These are phyloP conservation scores for Penicillium lagena DNA, from an alignment of 495 filamentous ascomycete species.

Conservation along the genomic window DNA sequence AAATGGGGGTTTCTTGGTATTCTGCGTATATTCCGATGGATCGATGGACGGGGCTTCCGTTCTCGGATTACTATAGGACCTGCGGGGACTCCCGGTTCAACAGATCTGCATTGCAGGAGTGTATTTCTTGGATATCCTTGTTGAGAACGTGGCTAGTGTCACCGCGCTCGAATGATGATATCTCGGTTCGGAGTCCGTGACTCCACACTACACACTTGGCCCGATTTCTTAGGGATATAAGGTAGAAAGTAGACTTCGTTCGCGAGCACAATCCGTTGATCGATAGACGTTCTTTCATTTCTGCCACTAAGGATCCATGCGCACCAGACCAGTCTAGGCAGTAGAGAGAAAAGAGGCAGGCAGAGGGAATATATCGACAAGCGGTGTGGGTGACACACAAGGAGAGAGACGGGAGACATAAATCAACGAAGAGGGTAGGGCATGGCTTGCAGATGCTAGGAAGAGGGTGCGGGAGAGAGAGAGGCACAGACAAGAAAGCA, in stretches of 20 bases:
- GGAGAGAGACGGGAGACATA: constrained; percentile 2
- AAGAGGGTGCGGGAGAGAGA: constrained; percentile 9
- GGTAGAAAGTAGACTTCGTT: too few species aligned
- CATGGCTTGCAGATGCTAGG: constrained; percentile 16
- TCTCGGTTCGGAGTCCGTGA: too few species aligned
- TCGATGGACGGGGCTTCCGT: too few species aligned
- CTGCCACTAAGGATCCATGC: constrained; percentile 12
- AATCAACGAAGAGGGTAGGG: constrained; percentile 3
- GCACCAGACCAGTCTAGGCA: constrained; percentile 24
- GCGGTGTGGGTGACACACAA: constrained; percentile 1
- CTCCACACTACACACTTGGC: too few species aligned
- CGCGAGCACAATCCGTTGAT: neutral
- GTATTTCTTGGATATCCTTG: too few species aligned
- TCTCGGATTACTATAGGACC: too few species aligned
- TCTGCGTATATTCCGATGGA: too few species aligned
- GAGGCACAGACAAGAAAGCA: constrained; percentile 8
- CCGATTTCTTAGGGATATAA: too few species aligned
- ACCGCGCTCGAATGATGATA: too few species aligned
- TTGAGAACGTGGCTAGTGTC: too few species aligned
- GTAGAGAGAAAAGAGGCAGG: constrained; percentile 15
- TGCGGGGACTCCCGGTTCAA: too few species aligned
- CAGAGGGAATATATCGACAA: constrained; percentile 18
- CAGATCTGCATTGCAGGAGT: too few species aligned
- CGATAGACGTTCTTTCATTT: constrained; percentile 19
- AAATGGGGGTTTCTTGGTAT: neutral